Conservation (phyloP, 495 filamentous ascomycete genomes). For the Aspergillus coremiiformis region DNA sequence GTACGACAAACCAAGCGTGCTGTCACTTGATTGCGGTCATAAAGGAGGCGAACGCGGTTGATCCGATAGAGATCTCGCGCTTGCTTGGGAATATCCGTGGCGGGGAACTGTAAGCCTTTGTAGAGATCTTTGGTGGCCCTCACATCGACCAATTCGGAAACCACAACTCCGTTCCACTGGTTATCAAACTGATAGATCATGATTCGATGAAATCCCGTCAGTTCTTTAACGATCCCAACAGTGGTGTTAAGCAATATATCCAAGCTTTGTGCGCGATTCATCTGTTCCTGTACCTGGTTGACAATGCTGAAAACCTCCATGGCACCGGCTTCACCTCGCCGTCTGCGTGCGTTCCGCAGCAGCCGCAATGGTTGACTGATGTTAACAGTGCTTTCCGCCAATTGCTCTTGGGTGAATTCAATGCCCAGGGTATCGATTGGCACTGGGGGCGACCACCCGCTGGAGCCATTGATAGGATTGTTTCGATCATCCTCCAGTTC, state of each 20-base stretch:
- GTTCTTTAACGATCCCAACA: conserved; percentile 50
- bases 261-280: conserved; percentile 25
- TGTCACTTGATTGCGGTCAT: conserved; percentile 35
- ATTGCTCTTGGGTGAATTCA: conserved; percentile 63
- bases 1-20: conserved; percentile 78
- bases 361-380: conserved; percentile 71
- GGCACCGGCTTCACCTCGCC: conserved; percentile 74
- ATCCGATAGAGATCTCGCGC: conserved; percentile 73
- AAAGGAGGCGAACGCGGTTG: conserved; percentile 40
- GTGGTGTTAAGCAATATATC: conserved; percentile 51
- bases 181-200: conserved; percentile 93
- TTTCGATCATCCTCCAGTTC: conserved; percentile 75
- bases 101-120: conserved; percentile 85
- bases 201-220: conserved; percentile 88
- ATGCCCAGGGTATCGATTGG: conserved; percentile 69
- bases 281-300: conserved; percentile 54
- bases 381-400: conserved; percentile 58
- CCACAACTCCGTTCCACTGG: conserved; percentile 74
- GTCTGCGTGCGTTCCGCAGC: conserved; percentile 66
- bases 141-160: conserved; percentile 80
- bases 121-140: conserved; percentile 76
- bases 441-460: conserved; percentile 46
- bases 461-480: conserved; percentile 58
- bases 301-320: conserved; percentile 96
- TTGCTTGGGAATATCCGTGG: conserved; percentile 80